Evolutionary conservation across 2,329 filamentous ascomycete species (phyloP).

Genomic region (Sporothrix humicola): DNA sequence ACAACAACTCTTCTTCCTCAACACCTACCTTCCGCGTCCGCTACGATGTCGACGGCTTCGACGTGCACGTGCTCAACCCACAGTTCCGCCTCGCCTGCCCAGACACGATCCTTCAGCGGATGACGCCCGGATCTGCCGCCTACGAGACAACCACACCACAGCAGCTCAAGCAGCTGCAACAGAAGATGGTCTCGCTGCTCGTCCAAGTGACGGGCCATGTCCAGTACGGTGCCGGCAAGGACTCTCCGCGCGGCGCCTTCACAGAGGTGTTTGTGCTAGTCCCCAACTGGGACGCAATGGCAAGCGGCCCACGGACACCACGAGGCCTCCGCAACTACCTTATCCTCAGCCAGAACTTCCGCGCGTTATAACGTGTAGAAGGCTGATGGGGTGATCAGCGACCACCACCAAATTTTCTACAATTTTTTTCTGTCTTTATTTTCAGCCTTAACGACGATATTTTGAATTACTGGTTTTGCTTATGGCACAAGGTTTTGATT

Average conservation of each 20-base stretch:
- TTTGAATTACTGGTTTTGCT: background rate
- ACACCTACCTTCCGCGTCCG: conserved; percentile 47
- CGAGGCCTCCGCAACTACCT: conserved; percentile 65
- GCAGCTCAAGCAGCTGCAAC: conserved; percentile 47
- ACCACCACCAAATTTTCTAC: background rate
- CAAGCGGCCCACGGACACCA: conserved; percentile 58
- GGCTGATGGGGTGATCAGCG: background rate
- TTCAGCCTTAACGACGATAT: background rate
- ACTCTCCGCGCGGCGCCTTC: conserved; percentile 71
- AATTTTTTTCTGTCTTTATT: background rate
- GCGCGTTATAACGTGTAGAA: conserved; percentile 51
- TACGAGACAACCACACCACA: conserved; percentile 45
- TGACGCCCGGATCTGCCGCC: conserved; percentile 33
- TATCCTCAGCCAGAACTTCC: conserved; percentile 75
- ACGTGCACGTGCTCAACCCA: conserved; percentile 78
- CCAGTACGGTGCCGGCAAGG: conserved; percentile 67
- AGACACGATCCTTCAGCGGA: conserved; percentile 47
- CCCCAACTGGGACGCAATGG: conserved; percentile 67
- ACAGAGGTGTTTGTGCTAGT: conserved; percentile 82
- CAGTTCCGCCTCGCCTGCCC: conserved; percentile 65
- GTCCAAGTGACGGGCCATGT: conserved; percentile 77
- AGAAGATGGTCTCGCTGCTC: conserved; percentile 69
- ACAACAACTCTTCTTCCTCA: conserved; percentile 1
- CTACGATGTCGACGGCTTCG: conserved; percentile 77
- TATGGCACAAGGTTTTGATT: background rate